phyloP scores from a whole-genome alignment of 805 yeast genomes.

The Barnettozyma pratensis region DNA sequence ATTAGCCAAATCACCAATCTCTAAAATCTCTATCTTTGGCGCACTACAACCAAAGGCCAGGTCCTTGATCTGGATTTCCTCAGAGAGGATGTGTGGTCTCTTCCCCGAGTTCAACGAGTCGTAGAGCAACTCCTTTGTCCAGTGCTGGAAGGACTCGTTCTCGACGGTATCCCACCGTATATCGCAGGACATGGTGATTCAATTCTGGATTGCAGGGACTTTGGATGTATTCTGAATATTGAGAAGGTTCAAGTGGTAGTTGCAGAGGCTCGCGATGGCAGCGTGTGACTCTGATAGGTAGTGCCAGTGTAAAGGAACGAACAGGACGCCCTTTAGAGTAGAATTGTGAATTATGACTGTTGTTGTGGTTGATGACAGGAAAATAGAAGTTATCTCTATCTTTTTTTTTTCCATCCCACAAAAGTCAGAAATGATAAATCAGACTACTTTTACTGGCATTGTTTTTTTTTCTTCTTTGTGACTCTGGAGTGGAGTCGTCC shows the following conservation, averaged over 20 bases:
- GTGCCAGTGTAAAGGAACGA: too few relatives aligned
- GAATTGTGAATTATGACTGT: too few relatives aligned
- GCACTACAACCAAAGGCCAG: conserved; percentile 69
- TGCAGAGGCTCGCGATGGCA: background rate
- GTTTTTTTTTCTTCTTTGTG: background rate
- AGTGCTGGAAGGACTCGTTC: conserved; percentile 52
- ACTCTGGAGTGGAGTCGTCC: background rate
- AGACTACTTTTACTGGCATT: background rate
- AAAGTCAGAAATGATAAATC: background rate
- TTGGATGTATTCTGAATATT: background rate
- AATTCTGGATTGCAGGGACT: background rate
- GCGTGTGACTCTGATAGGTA: background rate
- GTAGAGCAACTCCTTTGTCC: conserved; percentile 61
- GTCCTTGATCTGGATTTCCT: conserved; percentile 61
- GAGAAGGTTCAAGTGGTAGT: background rate
- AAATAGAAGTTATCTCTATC: too few relatives aligned
- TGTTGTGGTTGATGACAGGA: too few relatives aligned
- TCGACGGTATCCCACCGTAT: conserved; percentile 76
- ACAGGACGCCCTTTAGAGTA: too few relatives aligned
- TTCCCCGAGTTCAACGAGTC: conserved; percentile 72
- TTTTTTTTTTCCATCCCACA: too few relatives aligned
- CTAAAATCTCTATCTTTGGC: conserved; percentile 73
- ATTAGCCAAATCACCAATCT: conserved; percentile 72
- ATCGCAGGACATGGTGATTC: conserved; percentile 59
- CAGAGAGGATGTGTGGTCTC: conserved; percentile 65